Conservation (phyloP, 495 filamentous ascomycete genomes). For the Corynascus novoguineensis region DNA sequence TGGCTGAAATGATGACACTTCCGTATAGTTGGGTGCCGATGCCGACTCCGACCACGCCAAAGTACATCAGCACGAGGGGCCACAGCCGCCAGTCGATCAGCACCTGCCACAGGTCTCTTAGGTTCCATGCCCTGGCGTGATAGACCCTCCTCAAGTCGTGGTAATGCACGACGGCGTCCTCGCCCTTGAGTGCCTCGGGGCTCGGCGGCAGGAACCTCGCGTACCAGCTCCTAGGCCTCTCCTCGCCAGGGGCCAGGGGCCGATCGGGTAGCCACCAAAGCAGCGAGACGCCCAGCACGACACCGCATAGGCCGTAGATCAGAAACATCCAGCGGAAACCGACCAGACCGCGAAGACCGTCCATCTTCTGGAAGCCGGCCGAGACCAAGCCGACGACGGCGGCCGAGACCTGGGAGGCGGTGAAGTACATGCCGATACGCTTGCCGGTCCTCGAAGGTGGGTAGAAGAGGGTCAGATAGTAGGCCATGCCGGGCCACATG, state of each 20-base stretch:
- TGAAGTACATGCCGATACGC: slow-evolving; percentile 84
- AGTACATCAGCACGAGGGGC: slow-evolving; percentile 86
- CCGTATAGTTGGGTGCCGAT: slow-evolving; percentile 85
- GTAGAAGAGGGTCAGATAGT: slow-evolving; percentile 89
- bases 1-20: slow-evolving; percentile 76
- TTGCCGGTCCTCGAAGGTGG: slow-evolving; percentile 81
- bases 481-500: slow-evolving; percentile 95
- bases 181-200: slow-evolving; percentile 64
- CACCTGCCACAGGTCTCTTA: slow-evolving; percentile 61
- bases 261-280: slow-evolving; percentile 91
- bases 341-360: slow-evolving; percentile 66
- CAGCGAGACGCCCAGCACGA: slow-evolving; percentile 62
- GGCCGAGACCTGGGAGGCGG: slow-evolving; percentile 81
- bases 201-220: slow-evolving; percentile 58
- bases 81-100: slow-evolving; percentile 81
- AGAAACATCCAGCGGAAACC: slow-evolving; percentile 97
- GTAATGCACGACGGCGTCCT: slow-evolving; percentile 79
- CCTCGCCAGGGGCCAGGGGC: slow-evolving; percentile 60
- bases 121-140: slow-evolving; percentile 60
- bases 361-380: slow-evolving; percentile 87
- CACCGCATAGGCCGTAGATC: slow-evolving; percentile 70
- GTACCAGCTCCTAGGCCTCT: slow-evolving; percentile 40
- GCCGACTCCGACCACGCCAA: slow-evolving; percentile 87
- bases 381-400: slow-evolving; percentile 86
- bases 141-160: slow-evolving; percentile 79